phyloP scores from a whole-genome alignment of 108 stramenopile species.

The Phaeodactylum tricornutum region DNA sequence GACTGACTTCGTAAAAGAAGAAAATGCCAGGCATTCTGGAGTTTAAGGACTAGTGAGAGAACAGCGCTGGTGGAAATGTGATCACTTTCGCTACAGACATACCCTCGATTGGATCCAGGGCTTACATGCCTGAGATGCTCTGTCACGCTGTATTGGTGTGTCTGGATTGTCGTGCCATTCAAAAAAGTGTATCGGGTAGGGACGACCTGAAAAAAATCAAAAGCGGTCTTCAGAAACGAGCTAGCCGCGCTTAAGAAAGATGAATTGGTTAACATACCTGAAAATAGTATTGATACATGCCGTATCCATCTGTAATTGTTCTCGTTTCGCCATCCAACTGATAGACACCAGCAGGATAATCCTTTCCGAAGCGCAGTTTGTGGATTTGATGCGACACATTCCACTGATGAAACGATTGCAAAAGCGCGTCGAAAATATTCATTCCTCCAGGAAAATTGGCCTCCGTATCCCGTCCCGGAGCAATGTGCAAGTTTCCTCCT shows the following conservation, averaged over 20 bases:
- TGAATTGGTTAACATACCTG: constrained; percentile 48
- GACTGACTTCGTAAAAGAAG: constrained; percentile 94
- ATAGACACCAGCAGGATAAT: constrained; percentile 49
- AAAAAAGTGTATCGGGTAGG: constrained; percentile 79
- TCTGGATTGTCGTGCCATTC: constrained; percentile 70
- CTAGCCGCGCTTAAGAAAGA: neutral
- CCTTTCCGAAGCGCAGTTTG: constrained; percentile 75
- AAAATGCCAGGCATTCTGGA: constrained; percentile 86
- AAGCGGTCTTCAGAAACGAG: too few species aligned
- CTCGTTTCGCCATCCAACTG: constrained; percentile 69
- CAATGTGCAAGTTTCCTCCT: constrained; percentile 93
- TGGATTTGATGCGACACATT: constrained; percentile 90
- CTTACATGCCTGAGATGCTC: constrained; percentile 92
- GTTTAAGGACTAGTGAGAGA: neutral
- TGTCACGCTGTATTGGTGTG: constrained; percentile 94
- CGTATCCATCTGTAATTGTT: constrained; percentile 61
- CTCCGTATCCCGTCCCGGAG: constrained; percentile 54
- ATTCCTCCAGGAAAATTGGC: constrained; percentile 7
- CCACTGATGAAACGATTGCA: constrained; percentile 71
- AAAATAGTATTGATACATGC: constrained; percentile 92
- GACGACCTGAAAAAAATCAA: too few species aligned
- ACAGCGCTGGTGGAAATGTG: neutral
- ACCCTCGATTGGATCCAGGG: constrained; percentile 77
- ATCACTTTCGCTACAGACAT: neutral
- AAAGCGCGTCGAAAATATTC: constrained; percentile 25